These are phyloP conservation scores for Suzukiozyma palmioleophila DNA, from an alignment of 1,139 yeast species.

Conservation along the genomic window DNA sequence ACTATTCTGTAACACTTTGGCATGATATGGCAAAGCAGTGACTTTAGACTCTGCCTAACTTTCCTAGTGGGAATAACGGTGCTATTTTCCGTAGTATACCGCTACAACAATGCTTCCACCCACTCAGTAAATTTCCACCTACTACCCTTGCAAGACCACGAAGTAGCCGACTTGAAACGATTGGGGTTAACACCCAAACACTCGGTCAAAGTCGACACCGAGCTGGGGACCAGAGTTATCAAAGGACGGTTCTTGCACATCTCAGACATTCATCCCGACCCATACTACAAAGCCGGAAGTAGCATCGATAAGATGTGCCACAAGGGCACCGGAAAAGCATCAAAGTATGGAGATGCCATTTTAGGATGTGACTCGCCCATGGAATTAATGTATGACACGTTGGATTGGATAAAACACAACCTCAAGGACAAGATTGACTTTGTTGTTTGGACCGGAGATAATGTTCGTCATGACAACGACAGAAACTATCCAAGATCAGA, in stretches of 20 bases:
- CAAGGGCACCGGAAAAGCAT: slow-evolving; percentile 47
- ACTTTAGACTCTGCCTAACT: no score
- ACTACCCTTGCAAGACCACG: neutral
- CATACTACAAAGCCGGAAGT: slow-evolving; percentile 54
- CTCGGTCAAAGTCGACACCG: slow-evolving; percentile 24
- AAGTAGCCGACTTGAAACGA: slow-evolving; percentile 7
- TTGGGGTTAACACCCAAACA: slow-evolving; percentile 28
- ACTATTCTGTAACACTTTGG: no score
- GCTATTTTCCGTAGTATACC: no score
- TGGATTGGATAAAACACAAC: slow-evolving; percentile 61
- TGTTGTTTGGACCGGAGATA: slow-evolving; percentile 89
- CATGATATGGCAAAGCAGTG: no score
- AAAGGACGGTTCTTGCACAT: slow-evolving; percentile 81
- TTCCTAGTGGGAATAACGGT: no score
- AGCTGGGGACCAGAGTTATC: slow-evolving; percentile 24
- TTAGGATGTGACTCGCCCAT: slow-evolving; percentile 72
- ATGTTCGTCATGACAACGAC: slow-evolving; percentile 82
- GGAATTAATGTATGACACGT: slow-evolving; percentile 55
- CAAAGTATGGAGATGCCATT: slow-evolving; percentile 71
- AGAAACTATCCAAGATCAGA: slow-evolving; percentile 69
- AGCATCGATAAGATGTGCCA: slow-evolving; percentile 56
- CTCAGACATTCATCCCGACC: slow-evolving; percentile 85
- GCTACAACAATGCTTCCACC: no score
- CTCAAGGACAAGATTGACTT: slow-evolving; percentile 75
- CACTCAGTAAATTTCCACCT: neutral